Conservation (phyloP, 2,329 filamentous ascomycete species). For the Monosporascus sp. region DNA sequence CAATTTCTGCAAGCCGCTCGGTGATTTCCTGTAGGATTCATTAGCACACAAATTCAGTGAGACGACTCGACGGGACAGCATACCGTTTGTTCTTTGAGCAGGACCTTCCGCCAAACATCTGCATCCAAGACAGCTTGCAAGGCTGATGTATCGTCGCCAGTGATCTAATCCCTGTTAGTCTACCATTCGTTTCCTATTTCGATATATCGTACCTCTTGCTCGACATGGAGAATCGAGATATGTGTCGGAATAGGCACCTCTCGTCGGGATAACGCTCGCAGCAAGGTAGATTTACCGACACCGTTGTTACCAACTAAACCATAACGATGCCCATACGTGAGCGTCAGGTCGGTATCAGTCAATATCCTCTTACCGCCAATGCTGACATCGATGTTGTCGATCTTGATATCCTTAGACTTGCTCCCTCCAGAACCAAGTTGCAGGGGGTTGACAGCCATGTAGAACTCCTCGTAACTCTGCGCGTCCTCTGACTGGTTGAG, state of each 20-base stretch:
- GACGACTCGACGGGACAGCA: conserved; percentile 24
- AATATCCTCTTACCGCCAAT: conserved; percentile 87
- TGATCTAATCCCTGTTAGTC: conserved; percentile 54
- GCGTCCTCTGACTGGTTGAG: conserved; percentile 76
- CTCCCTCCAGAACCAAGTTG: conserved; percentile 69
- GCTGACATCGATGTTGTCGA: conserved; percentile 91
- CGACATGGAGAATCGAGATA: conserved; percentile 97
- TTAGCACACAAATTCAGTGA: conserved; percentile 9
- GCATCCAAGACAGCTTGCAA: conserved; percentile 94
- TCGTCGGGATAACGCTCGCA: conserved; percentile 85
- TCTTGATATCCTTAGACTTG: conserved; percentile 98
- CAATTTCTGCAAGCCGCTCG: conserved; percentile 68
- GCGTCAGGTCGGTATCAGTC: conserved; percentile 81
- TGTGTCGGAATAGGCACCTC: conserved; percentile 93
- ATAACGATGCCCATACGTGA: conserved; percentile 90
- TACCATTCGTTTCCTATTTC: neutral
- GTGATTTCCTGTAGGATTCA: conserved; percentile 64
- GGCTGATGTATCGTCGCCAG: conserved; percentile 89
- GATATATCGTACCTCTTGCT: conserved; percentile 73
- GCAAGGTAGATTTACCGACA: conserved; percentile 94
- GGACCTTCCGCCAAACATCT: conserved; percentile 96
- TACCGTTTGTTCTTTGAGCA: conserved; percentile 82
- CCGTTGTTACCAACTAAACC: conserved; percentile 98
- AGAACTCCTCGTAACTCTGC: conserved; percentile 97
- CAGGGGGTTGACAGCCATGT: conserved; percentile 97